A percentile compares a stretch with the other conserved stretches of the same genome.
Evolutionary conservation across 345 rosid genomes (phyloP).

Genomic region (Salix koriyanagi): DNA sequence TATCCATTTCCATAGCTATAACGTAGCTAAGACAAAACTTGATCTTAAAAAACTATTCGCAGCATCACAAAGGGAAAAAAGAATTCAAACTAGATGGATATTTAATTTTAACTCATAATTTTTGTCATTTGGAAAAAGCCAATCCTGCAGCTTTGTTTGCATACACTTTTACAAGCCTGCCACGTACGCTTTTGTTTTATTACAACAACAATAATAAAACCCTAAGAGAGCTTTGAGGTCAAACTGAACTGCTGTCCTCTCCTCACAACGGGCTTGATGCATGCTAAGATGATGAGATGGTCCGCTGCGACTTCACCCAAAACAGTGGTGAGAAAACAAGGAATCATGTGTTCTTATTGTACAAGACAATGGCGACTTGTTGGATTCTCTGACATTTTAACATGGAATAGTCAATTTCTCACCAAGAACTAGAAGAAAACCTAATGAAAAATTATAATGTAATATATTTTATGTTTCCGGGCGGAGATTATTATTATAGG

Average conservation of each 20-base stretch:
- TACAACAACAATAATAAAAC: no score
- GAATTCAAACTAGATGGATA: no score
- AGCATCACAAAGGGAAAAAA: no score
- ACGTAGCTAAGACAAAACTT: no score
- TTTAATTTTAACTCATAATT: no score
- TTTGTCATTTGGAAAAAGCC: no score
- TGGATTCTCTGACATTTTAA: not conserved
- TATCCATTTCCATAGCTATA: no score
- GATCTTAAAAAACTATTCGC: no score
- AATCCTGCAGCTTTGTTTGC: not conserved
- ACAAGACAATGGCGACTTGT: not conserved
- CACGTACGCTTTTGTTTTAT: not conserved
- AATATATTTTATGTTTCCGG: not conserved
- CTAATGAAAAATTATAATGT: no score
- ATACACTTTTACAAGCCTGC: no score
- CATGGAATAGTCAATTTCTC: not conserved
- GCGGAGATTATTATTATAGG: not conserved
- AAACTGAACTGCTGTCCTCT: not conserved
- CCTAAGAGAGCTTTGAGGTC: not conserved
- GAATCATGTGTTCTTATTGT: not conserved
- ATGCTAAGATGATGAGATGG: not conserved
- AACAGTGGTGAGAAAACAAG: not conserved
- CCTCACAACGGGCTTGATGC: not conserved
- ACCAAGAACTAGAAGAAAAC: not conserved
- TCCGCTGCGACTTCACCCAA: not conserved